Evolutionary conservation across 106 monocot species (phyloP), one percentile per base, ranked within the genome.

Genomic region (Vanilla planifolia): DNA sequence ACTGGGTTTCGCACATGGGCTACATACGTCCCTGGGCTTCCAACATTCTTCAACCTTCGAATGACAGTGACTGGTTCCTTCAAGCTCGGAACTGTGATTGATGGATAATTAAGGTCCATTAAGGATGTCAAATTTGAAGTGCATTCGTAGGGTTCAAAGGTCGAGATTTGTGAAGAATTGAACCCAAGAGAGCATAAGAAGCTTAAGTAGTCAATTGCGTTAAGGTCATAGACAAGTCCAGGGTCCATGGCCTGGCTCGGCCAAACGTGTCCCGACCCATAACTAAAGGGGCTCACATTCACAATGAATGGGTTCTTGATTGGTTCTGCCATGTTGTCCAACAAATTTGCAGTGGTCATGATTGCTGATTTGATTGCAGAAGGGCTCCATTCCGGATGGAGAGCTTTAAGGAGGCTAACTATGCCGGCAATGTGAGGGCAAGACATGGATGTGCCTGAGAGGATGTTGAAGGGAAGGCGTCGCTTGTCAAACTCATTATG

Each of bases 371-470:
- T 77, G 59, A 91, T 86, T 0, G 86, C 86, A 1, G 91, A 30
- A 16, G 91, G 86, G 28, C 82, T 82, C 91, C 91, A 91, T 10
- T 79, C 46, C 1, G 86, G 86, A 29, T 86, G 66, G 10, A 77
- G 65, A 20, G 71, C 69, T 33, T 75, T 79, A 63, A 91, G 79
- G 5, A 91, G 80, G 25, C 82, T 86, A 13, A 72, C 79, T 13
- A 91, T 24, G 30, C 91, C 91, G n/a, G 91, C 52, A 28, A 80
- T 43, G 63, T 91, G 91, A 37, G 91, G 91, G 69, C 86, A 86
- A 13, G 91, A 77, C 91, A 92, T 92, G 30, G 91, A 92, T 0
- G 91, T 92, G 19, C 91, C 91, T 0, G 91, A 92, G 5, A 48
- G 64, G 0, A 62, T 61, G 40, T 92, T 92, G 66, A 75, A 86